Percentiles rank a stretch among this genome's conserved stretches.
These are phyloP conservation scores for Calonectria pauciramosa DNA, from an alignment of 2,329 filamentous ascomycete genomes.

Conservation along the genomic window DNA sequence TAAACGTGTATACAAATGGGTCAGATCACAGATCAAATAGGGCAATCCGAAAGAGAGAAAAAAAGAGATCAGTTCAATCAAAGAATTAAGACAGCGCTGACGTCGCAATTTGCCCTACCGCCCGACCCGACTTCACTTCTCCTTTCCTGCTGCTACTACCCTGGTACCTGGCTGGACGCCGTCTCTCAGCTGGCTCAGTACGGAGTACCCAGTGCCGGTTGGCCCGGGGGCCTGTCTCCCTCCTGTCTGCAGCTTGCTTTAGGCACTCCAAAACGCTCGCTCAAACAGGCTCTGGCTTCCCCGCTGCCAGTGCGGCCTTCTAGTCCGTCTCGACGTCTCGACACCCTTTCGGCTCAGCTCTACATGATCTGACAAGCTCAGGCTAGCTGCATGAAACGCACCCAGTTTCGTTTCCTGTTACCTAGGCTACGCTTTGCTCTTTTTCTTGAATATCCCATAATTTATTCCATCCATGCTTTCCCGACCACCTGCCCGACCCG, in stretches of 20 bases:
- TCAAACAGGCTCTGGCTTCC: background rate
- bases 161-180: background rate
- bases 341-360: background rate
- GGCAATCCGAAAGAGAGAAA: background rate
- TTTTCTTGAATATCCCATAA: background rate
- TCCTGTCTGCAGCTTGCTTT: background rate
- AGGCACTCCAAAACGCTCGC: background rate
- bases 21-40: background rate
- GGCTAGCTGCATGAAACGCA: constrained; percentile 4
- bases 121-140: background rate
- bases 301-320: background rate
- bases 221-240: background rate
- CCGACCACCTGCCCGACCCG: background rate
- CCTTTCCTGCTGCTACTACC: background rate
- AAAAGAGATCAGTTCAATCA: background rate
- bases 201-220: background rate
- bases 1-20: background rate
- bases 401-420: background rate
- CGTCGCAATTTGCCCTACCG: background rate
- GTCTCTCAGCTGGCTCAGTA: background rate
- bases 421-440: background rate
- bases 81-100: background rate
- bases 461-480: background rate
- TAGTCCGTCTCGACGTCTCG: background rate
- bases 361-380: background rate